Base-by-base conservation (phyloP, 371 early-diverging fungal species). In the Choanephora cucurbitarum region DNA sequence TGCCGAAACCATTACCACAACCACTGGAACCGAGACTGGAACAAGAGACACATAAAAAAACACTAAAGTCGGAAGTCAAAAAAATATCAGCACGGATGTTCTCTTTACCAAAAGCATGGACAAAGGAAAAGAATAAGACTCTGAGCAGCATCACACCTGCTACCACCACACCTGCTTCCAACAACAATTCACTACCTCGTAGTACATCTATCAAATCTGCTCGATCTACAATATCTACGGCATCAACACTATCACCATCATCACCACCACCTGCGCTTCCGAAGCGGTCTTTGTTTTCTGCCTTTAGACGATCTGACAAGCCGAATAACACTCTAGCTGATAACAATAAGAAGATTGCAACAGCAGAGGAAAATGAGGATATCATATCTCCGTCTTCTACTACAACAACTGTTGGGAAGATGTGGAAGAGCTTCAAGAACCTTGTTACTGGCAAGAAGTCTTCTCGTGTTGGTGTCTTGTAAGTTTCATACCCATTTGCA, bases 371-470 rank as follows among this genome's bases (percentile, higher is more conserved):
- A 21, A 40, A 52, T 7, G 52, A 47, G 11, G 53, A 28, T 28
- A 7, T 28, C 28, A 28, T 28, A 7, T 28, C 28, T 28, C 28
- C 31, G 14, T 46, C 53, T 54, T 53, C 37, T 44, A 45, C 19
- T 0, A 10, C 34, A 0, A 57, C 57, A 9, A 62, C 42, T 9
- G 69, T 70, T 5, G 56, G 64, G 28, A 73, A 73, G 11, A 58
- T 73, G 56, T 76, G 77, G 77, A 76, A 73, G 44, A 73, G 73
- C 37, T 76, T 76, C 46, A 76, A 70, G 46, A 66, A 58, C 21
- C 50, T 76, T 28, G 65, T 76, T 46, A 60, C 67, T 43, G 73
- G 69, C 53, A 72, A 73, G 57, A 76, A 73, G 57, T 49, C 77
- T 34, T 76, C 77, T 31, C 70, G 73, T 23, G 67, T 76, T 44